These are phyloP conservation scores for Pyricularia pennisetigena DNA, from an alignment of 2,329 filamentous ascomycete species.

Conservation along the genomic window DNA sequence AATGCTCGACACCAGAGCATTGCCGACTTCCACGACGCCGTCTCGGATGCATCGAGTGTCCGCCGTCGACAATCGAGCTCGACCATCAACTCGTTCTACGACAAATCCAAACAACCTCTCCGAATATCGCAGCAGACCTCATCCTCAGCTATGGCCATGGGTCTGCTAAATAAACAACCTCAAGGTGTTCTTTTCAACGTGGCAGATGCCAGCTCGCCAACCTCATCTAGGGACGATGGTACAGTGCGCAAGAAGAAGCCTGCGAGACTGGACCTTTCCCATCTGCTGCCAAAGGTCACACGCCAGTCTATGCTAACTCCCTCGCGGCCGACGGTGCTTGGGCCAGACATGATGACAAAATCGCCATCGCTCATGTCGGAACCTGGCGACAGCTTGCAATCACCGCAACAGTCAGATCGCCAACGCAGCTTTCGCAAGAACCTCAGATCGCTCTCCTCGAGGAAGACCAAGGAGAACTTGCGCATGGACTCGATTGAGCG, in stretches of 20 bases:
- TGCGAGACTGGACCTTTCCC: slow-evolving; percentile 36
- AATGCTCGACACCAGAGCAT: slow-evolving; percentile 13
- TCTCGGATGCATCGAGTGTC: slow-evolving; percentile 32
- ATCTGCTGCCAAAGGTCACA: slow-evolving; percentile 25
- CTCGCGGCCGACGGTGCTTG: slow-evolving; percentile 17
- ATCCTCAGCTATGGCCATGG: slow-evolving; percentile 47
- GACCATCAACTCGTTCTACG: slow-evolving; percentile 47
- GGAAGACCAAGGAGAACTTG: slow-evolving; percentile 26
- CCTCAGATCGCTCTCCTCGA: slow-evolving; percentile 14
- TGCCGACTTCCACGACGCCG: slow-evolving; percentile 13
- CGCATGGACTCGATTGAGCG: slow-evolving; percentile 9
- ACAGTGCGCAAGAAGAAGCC: slow-evolving; percentile 35
- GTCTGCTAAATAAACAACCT: slow-evolving; percentile 33
- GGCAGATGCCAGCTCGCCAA: slow-evolving; percentile 25
- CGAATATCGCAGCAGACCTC: slow-evolving; percentile 51
- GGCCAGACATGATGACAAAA: slow-evolving; percentile 24
- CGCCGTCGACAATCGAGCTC: slow-evolving; percentile 41
- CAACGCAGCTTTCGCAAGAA: neutral
- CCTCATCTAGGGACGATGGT: slow-evolving; percentile 12
- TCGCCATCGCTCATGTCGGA: slow-evolving; percentile 34
- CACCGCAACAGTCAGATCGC: neutral
- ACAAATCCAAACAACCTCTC: slow-evolving; percentile 43
- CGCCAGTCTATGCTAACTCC: neutral
- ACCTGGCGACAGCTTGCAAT: slow-evolving; percentile 16
- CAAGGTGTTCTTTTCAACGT: slow-evolving; percentile 23